Evolutionary conservation across 2,329 filamentous ascomycete genomes (phyloP), one percentile per base, ranked within the genome.

Genomic region (Calonectria fujianensis): DNA sequence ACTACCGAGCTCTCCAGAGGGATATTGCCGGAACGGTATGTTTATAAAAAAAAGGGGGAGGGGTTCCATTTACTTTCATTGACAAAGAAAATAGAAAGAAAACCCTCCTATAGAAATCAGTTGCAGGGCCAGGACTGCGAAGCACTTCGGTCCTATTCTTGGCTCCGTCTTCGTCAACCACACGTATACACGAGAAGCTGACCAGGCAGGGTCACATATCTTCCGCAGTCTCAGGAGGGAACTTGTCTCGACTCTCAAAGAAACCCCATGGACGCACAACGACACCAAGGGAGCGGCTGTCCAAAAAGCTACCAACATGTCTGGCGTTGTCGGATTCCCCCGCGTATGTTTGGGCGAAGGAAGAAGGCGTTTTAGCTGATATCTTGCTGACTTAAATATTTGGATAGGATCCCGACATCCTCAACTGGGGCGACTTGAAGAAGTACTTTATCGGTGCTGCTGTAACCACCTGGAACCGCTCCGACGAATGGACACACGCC

Each of bases 81-180:
- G 35, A 74, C 45, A 24, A 16, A 18, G 2, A 3, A 24, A n/a
- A 29, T 27, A 67, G 69, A 61, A 51, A 20, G 29, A 48, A 18
- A 41, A 32, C 1, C 18, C 29, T 16, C 11, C 31, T 11, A 32
- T 48, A 2, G 51, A 45, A 13, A 37, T 51, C 24, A 70, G 29
- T 18, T 77, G 76, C 69, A 59, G 51, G 20, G 16, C 29, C 13
- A 32, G 69, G 35, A 37, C 32, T 20, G 14, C 64, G 4, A 70
- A 69, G 32, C 75, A 76, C 35, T 78, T 76, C n/a, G 68, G 73
- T 3, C 70, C 57, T 31, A 45, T 76, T 16, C 35, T 78, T 20
- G 32, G 68, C 16, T 69, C 61, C 10, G 13, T 72, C 4, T 75
- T 70, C 52, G 18, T 71, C 48, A 67, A 73, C 18, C 20, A 74